Base-by-base conservation (phyloP, 768 basidiomycete genomes). In the Gymnopilus dilepis region DNA sequence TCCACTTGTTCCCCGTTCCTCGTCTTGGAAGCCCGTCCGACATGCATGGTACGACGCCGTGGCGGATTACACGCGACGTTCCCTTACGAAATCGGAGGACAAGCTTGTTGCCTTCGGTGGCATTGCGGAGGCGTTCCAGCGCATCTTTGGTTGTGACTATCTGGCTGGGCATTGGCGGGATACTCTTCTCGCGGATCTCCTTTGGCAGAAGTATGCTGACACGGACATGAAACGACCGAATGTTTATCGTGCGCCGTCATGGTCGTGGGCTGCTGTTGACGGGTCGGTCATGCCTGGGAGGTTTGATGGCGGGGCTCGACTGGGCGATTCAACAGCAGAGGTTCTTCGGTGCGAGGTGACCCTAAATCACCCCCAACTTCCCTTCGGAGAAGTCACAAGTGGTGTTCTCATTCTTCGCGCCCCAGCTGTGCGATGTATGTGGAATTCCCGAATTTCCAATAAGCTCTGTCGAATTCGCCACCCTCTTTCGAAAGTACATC, bases 31-130 rank as follows among this genome's bases (percentile, higher is more conserved):
- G n/a, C 4, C 15, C 6, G n/a, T 61, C 13, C 31, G 41, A 12
- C 53, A 55, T 11, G 19, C 19, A 12, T 58, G 56, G 7, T 8
- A 2, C 6, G 3, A 48, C 19, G 13, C 48, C 22, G 12, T 58
- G 3, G 13, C 17, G 45, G 12, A 58, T 26, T 58, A 48, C 17
- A 19, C 43, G 11, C 13, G 24, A 11, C 56, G 56, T 33, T n/a
- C 24, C 21, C 31, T 48, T 26, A 48, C 56, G 13, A 30, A 1
- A 5, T 22, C 45, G 1, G 8, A 30, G 4, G 45, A 58, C 56
- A 58, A 58, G 33, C 33, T 58, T 22, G 43, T 48, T 9, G 56
- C 56, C 19, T 22, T 58, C 2, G 28, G 30, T 2, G 56, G 43
- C 38, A 31, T 58, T 4, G 56, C 43, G 8, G 56, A 52, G 31